A percentile compares a stretch with the other conserved stretches of the same genome.
These are phyloP conservation scores for Ganoderma leucocontextum DNA, from an alignment of 1,284 basidiomycete genomes.

Conservation along the genomic window DNA sequence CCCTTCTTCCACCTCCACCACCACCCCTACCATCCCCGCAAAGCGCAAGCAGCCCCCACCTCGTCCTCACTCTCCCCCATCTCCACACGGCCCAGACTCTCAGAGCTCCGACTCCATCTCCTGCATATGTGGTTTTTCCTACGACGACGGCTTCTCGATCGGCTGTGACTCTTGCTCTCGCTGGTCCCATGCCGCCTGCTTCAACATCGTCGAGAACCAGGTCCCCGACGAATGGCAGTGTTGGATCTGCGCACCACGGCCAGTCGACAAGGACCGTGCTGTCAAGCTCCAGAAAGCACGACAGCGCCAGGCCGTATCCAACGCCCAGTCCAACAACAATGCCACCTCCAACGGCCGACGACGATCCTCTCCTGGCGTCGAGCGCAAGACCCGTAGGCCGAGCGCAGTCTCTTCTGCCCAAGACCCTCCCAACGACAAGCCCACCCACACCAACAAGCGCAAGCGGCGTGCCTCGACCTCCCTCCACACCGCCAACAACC, in stretches of 20 bases:
- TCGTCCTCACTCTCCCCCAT: not conserved
- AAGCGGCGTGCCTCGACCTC: constrained; percentile 52
- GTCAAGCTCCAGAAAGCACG: constrained; percentile 54
- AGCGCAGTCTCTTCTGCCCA: constrained; percentile 49
- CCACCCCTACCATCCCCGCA: constrained; percentile 49
- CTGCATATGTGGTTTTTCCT: constrained; percentile 78
- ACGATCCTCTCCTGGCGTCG: constrained; percentile 47
- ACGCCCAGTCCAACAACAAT: constrained; percentile 41
- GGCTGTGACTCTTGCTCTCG: constrained; percentile 90
- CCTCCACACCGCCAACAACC: constrained; percentile 25
- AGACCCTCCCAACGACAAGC: constrained; percentile 11
- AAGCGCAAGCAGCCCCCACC: constrained; percentile 47
- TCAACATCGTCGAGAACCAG: constrained; percentile 71
- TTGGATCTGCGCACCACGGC: constrained; percentile 63
- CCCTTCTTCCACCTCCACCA: constrained; percentile 42
- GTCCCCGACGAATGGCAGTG: constrained; percentile 83
- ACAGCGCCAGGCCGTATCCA: constrained; percentile 36
- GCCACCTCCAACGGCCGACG: not conserved
- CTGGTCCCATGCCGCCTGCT: constrained; percentile 93
- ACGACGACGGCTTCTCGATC: constrained; percentile 93
- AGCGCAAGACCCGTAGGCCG: constrained; percentile 53
- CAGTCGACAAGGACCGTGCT: constrained; percentile 56
- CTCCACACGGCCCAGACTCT: constrained; percentile 8
- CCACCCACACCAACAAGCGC: constrained; percentile 40
- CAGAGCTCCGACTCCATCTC: constrained; percentile 54